Evolutionary conservation across 345 rosid species (phyloP), one percentile per base, ranked within the genome.

Genomic region (Limnanthes douglasii): DNA sequence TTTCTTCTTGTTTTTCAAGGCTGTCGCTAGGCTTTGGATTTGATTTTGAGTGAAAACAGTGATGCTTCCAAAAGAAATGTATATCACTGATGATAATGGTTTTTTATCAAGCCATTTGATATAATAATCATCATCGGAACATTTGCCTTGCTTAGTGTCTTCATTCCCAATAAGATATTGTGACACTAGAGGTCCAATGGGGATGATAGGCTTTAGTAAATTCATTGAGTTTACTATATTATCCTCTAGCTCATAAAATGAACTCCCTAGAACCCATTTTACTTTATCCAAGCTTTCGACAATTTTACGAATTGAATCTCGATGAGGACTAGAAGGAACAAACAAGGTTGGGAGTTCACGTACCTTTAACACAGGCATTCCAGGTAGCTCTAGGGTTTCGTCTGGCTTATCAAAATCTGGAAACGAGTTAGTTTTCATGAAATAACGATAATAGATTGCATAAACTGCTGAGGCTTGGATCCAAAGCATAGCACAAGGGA

Each of bases 1-100:
- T 18, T 6, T 31, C 5, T 43, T 31, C 18, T 23, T 7, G 2
- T 49, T 59, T 28, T 35, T 49, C 15, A 70, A 30, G 2, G 56
- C 77, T 1, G 9, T 19, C 2, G 66, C 61, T 18, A 65, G 30
- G 24, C 31, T 46, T n/a, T 65, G 54, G 22, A 58, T 42, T n/a
- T 58, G 56, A 13, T 55, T 33, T 12, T 32, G 40, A 1, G 60
- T 18, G 5, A 50, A 24, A 18, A 18, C n/a, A 0, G 9, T 23
- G 1, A 70, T 29, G 43, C 69, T 65, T 1, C 77, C 77, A 21
- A 70, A 65, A 0, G 77, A 48, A 15, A 70, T 50, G 44, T 70
- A 70, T 34, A 70, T 46, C 3, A 65, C 72, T 1, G 72, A 70
- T 2, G 46, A 48, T 9, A 21, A 21, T 3, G 37, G 23, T 19